Evolutionary conservation across 495 filamentous ascomycete species (phyloP).

Genomic region (Beverwykella pulmonaria): DNA sequence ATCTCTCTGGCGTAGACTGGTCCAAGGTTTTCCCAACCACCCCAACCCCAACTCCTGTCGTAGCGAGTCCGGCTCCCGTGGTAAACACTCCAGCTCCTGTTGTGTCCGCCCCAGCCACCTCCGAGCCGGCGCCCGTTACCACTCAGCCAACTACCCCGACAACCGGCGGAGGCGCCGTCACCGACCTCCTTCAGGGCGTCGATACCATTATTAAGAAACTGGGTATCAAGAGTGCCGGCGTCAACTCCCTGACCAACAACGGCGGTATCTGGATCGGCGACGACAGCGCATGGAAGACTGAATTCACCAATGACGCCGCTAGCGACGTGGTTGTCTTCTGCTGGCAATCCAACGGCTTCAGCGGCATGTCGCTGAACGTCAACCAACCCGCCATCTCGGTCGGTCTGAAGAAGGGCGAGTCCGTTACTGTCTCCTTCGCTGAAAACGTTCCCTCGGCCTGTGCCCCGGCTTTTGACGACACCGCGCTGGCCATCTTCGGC

Average conservation of each 20-base stretch:
- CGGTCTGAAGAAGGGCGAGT: slow-evolving; percentile 5
- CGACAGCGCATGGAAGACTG: slow-evolving; percentile 18
- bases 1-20: slow-evolving; percentile 30
- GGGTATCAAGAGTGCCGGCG: not conserved
- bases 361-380: slow-evolving; percentile 21
- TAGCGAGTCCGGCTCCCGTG: slow-evolving; percentile 3
- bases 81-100: not conserved
- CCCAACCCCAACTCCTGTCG: not conserved
- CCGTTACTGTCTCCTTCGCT: slow-evolving; percentile 17
- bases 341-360: slow-evolving; percentile 22
- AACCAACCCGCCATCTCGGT: slow-evolving; percentile 13
- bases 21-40: slow-evolving; percentile 15
- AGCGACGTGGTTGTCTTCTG: slow-evolving; percentile 25
- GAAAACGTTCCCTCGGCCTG: slow-evolving; percentile 40
- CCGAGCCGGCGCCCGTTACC: not conserved
- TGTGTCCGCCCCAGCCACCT: not conserved
- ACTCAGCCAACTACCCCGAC: not conserved
- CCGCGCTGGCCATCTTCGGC: slow-evolving; percentile 40
- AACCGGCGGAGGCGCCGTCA: not conserved
- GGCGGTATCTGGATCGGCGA: slow-evolving; percentile 27
- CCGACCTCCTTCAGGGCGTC: slow-evolving; percentile 1
- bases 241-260: slow-evolving; percentile 20
- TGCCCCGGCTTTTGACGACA: slow-evolving; percentile 41
- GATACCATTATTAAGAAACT: not conserved
- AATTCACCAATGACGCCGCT: slow-evolving; percentile 24